phyloP scores from a whole-genome alignment of 2,329 filamentous ascomycete genomes.

The Thyridium curvatum region DNA sequence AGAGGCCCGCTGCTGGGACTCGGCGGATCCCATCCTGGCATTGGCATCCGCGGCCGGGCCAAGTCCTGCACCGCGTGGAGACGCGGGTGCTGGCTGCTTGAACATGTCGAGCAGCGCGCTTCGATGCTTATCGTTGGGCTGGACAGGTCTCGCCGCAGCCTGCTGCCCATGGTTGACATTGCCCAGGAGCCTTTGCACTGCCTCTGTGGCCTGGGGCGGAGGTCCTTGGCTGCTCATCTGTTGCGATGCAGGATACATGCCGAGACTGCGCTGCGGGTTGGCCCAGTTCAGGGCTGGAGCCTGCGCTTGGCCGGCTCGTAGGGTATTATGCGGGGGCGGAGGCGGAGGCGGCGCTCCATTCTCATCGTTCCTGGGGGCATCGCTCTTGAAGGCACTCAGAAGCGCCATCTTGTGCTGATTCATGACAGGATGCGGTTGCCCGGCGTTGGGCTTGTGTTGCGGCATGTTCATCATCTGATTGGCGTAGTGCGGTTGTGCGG shows the following conservation, averaged over 20 bases:
- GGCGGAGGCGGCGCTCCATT: slow-evolving; percentile 2
- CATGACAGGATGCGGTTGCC: slow-evolving; percentile 16
- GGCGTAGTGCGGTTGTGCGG: slow-evolving; percentile 4
- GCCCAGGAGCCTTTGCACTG: slow-evolving; percentile 1
- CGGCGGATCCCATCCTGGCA: too few relatives aligned
- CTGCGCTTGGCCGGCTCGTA: neutral
- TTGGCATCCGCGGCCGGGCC: too few relatives aligned
- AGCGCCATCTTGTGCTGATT: slow-evolving; percentile 27
- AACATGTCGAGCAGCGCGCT: slow-evolving; percentile 26
- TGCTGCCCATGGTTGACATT: slow-evolving; percentile 3
- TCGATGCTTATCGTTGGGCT: slow-evolving; percentile 7
- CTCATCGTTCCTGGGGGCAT: slow-evolving; percentile 8
- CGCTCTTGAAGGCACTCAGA: slow-evolving; percentile 32
- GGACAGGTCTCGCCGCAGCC: neutral
- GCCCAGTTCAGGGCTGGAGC: too few relatives aligned
- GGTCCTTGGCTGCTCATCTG: too few relatives aligned
- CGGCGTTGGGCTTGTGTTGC: slow-evolving; percentile 5
- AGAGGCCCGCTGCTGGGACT: slow-evolving; percentile 12
- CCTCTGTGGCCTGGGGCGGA: too few relatives aligned
- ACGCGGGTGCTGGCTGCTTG: slow-evolving; percentile 30
- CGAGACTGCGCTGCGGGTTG: too few relatives aligned
- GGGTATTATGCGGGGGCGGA: slow-evolving; percentile 1
- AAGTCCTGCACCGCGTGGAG: slow-evolving; percentile 7
- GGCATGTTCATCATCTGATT: slow-evolving; percentile 23
- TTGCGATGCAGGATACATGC: too few relatives aligned